phyloP scores from a whole-genome alignment of 176 grass and related monocot genomes.

The Lolium perenne region DNA sequence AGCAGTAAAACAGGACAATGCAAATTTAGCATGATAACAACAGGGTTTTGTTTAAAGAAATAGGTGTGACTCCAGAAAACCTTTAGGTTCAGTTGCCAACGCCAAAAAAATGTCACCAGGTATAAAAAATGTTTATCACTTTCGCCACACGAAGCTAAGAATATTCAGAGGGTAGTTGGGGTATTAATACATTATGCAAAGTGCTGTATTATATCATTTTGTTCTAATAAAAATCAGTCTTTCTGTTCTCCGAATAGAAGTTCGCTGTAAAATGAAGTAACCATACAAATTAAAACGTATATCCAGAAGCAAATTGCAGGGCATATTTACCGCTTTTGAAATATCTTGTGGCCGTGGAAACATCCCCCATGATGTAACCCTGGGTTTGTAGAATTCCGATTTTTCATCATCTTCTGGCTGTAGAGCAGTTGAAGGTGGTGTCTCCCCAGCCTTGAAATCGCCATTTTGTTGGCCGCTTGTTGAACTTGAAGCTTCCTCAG shows the following conservation, averaged over 20 bases:
- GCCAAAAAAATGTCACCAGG: not conserved
- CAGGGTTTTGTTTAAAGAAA: not conserved
- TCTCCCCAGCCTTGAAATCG: slow-evolving; percentile 24
- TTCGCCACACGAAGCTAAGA: slow-evolving; percentile 8
- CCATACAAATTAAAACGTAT: not conserved
- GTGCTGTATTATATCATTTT: not conserved
- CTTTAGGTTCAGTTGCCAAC: not conserved
- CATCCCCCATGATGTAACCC: slow-evolving; percentile 58
- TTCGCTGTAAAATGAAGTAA: not conserved
- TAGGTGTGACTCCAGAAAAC: not conserved
- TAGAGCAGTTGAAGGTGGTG: slow-evolving; percentile 34
- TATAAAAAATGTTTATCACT: not conserved
- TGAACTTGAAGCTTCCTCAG: slow-evolving; percentile 37
- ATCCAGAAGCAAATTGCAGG: not conserved
- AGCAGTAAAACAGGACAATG: not conserved
- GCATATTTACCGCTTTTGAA: slow-evolving; percentile 58
- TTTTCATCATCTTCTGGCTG: slow-evolving; percentile 37
- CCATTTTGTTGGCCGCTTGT: slow-evolving; percentile 31
- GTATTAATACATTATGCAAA: slow-evolving; percentile 1
- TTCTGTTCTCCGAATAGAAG: not conserved
- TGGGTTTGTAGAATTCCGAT: slow-evolving; percentile 47
- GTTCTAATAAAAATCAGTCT: not conserved
- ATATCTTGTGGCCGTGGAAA: slow-evolving; percentile 62
- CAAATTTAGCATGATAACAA: not conserved
- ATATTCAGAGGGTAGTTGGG: not conserved